Conservation (phyloP, 2,329 filamentous ascomycete genomes). For the Clathrospora elynae region DNA sequence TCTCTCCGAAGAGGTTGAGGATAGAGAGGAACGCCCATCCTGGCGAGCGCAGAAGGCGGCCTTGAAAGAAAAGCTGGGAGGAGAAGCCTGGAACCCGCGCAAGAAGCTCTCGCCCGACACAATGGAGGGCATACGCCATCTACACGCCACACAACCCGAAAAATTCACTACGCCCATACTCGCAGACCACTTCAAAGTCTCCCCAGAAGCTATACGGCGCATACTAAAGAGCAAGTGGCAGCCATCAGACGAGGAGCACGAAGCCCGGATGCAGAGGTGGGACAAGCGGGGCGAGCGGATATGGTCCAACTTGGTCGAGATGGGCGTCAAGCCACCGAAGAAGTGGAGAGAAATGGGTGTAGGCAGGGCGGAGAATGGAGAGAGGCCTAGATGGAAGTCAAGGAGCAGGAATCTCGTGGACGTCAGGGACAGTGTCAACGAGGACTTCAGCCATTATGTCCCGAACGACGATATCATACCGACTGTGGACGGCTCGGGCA, state of each 20-base stretch:
- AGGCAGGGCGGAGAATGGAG: slow-evolving; percentile 36
- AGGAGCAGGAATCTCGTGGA: slow-evolving; percentile 34
- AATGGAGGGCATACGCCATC: slow-evolving; percentile 82
- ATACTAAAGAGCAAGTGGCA: slow-evolving; percentile 82
- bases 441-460: slow-evolving; percentile 12
- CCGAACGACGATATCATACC: slow-evolving; percentile 39
- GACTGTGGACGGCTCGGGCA: slow-evolving; percentile 28
- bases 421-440: slow-evolving; percentile 33
- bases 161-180: slow-evolving; percentile 76
- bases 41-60: slow-evolving; percentile 81
- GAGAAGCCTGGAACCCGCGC: slow-evolving; percentile 75
- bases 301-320: slow-evolving; percentile 54
- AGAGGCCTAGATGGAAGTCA: slow-evolving; percentile 44
- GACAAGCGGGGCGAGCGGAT: slow-evolving; percentile 56
- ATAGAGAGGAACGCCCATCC: slow-evolving; percentile 45
- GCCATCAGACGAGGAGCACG: slow-evolving; percentile 58
- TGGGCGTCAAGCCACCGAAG: slow-evolving; percentile 62
- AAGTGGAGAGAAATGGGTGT: slow-evolving; percentile 57
- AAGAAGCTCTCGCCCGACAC: slow-evolving; percentile 92
- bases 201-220: slow-evolving; percentile 81
- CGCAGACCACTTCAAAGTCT: slow-evolving; percentile 80
- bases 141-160: slow-evolving; percentile 77
- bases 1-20: slow-evolving; percentile 40
- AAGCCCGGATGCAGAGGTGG: slow-evolving; percentile 53
- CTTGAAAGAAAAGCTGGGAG: slow-evolving; percentile 76